A percentile compares a stretch with the other conserved stretches of the same genome.
Evolutionary conservation across 257 asterid species (phyloP).

Genomic region (Solanum appendiculatum): DNA sequence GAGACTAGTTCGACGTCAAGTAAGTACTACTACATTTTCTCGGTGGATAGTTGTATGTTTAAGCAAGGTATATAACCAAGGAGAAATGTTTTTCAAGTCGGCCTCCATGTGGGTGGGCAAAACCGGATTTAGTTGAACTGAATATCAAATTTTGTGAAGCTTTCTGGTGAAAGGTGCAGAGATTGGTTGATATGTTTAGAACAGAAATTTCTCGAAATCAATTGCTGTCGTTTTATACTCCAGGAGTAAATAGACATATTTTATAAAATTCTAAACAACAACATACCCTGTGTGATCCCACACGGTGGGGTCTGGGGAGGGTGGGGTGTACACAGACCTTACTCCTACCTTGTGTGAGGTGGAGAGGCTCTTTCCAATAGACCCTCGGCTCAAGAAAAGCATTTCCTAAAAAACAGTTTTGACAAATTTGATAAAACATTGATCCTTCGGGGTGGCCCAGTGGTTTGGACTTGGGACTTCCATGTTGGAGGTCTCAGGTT

Average conservation of each 20-base stretch:
- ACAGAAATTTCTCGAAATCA: background rate
- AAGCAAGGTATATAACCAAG: background rate
- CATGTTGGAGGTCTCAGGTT: no score
- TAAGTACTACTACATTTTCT: slow-evolving; percentile 14
- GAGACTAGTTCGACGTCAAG: slow-evolving; percentile 87
- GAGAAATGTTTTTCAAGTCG: background rate
- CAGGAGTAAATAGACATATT: background rate
- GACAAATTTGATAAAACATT: no score
- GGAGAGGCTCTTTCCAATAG: no score
- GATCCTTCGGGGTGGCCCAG: no score
- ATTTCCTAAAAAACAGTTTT: no score
- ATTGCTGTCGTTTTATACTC: background rate
- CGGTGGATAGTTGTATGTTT: background rate
- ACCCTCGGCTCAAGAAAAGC: no score
- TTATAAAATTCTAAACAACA: no score
- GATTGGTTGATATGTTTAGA: background rate
- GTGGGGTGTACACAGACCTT: no score
- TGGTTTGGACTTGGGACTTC: no score
- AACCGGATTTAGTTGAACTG: background rate
- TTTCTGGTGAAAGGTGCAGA: background rate
- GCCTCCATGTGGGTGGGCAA: background rate
- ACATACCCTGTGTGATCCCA: no score
- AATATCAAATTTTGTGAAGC: background rate
- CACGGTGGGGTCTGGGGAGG: no score
- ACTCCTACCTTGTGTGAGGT: no score